Conservation (phyloP, 768 basidiomycete species). For the Dentipellis fragilis region DNA sequence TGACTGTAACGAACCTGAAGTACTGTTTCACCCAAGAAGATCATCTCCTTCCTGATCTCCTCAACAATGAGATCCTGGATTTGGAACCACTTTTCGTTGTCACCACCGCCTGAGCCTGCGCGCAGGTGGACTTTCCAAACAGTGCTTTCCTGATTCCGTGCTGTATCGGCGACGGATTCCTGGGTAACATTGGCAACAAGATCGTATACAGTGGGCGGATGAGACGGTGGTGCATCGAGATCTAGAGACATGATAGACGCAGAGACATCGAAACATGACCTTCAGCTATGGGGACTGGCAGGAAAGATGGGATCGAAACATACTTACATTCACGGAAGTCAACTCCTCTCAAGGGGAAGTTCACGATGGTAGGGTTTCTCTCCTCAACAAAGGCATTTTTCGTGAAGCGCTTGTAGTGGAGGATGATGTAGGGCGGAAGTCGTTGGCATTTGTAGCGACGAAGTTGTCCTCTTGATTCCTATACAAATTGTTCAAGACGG, state of each 20-base stretch:
- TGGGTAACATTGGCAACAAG: conserved; percentile 93
- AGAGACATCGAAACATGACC: too few species aligned
- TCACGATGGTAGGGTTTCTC: conserved; percentile 98
- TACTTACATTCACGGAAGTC: conserved; percentile 86
- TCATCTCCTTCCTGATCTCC: conserved; percentile 96
- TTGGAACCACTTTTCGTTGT: conserved; percentile 90
- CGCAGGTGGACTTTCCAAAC: conserved; percentile 89
- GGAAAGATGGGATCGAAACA: conserved; percentile 12
- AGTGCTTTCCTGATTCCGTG: conserved; percentile 83
- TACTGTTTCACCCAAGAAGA: conserved; percentile 93
- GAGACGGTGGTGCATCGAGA: conserved; percentile 56
- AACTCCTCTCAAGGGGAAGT: conserved; percentile 88
- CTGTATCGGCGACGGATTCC: conserved; percentile 93
- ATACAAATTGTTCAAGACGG: background rate
- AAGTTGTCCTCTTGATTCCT: conserved; percentile 82
- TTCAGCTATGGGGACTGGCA: too few species aligned
- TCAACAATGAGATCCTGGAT: conserved; percentile 95
- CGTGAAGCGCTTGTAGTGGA: conserved; percentile 94
- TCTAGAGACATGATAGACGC: conserved; percentile 33
- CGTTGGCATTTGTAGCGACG: conserved; percentile 85
- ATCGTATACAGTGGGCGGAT: conserved; percentile 74
- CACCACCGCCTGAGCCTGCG: conserved; percentile 63
- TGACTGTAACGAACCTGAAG: conserved; percentile 22
- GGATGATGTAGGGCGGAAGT: conserved; percentile 85
- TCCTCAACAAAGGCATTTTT: conserved; percentile 96